A percentile compares a stretch with the other conserved stretches of the same genome.
These are phyloP conservation scores for Eucalyptus pauciflora DNA, from an alignment of 345 rosid species.

Conservation along the genomic window DNA sequence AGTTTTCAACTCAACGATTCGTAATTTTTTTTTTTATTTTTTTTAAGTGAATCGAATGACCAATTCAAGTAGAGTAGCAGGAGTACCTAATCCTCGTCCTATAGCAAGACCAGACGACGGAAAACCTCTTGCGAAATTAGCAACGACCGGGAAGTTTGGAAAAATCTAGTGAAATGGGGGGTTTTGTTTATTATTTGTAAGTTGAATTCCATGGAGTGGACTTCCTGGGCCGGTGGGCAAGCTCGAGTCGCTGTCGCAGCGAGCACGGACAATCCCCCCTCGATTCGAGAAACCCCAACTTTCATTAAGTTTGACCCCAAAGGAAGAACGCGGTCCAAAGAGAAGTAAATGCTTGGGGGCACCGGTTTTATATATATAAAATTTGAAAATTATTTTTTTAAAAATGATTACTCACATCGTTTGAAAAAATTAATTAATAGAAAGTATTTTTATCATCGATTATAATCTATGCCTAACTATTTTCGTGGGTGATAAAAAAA, in stretches of 20 bases:
- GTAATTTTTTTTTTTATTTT: no score
- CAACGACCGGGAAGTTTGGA: background rate
- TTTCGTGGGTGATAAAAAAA: no score
- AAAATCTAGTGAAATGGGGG: background rate
- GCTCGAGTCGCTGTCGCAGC: background rate
- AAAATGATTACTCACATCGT: no score
- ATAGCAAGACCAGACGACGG: background rate
- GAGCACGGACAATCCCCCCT: background rate
- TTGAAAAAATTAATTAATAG: no score
- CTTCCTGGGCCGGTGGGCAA: background rate
- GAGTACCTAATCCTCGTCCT: background rate
- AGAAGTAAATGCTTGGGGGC: background rate
- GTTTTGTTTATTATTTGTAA: background rate
- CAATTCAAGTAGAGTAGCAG: background rate
- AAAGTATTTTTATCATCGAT: no score
- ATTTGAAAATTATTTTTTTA: no score
- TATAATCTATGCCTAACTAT: no score
- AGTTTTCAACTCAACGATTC: background rate
- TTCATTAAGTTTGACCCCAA: background rate
- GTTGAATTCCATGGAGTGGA: background rate
- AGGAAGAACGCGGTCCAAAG: background rate
- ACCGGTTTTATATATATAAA: no score
- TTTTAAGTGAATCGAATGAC: background rate
- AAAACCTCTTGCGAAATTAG: background rate
- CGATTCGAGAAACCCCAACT: background rate